phyloP scores from a whole-genome alignment of 305 asterid genomes.

The Caryopteris hybrid region DNA sequence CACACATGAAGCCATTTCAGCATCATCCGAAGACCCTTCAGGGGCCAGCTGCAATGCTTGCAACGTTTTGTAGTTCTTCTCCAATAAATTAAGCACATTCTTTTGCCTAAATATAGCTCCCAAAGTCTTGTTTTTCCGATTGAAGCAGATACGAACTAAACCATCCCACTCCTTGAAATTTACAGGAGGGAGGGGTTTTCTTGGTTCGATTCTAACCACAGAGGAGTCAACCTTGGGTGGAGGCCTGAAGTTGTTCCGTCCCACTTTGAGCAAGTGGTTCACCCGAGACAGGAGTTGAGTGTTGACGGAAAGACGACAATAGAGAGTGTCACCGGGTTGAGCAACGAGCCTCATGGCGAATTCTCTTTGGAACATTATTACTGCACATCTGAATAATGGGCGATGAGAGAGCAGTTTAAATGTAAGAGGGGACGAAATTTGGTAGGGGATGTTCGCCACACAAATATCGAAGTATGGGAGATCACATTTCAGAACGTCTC shows the following conservation, averaged over 20 bases:
- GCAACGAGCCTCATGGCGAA: constrained; percentile 98
- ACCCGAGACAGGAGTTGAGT: constrained; percentile 83
- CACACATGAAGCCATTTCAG: constrained; percentile 44
- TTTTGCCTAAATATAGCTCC: constrained; percentile 80
- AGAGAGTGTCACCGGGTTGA: constrained; percentile 81
- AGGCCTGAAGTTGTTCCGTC: constrained; percentile 89
- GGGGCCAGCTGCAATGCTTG: constrained; percentile 60
- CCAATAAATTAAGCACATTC: constrained; percentile 56
- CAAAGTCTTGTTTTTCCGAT: constrained; percentile 80
- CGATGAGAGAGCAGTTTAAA: constrained; percentile 80
- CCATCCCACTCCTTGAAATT: constrained; percentile 99
- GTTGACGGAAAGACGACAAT: constrained; percentile 91
- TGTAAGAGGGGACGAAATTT: constrained; percentile 92
- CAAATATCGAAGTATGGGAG: constrained; percentile 94
- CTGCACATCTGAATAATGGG: constrained; percentile 87
- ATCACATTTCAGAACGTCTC: constrained; percentile 91
- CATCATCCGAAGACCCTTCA: constrained; percentile 42
- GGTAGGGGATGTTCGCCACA: constrained; percentile 95
- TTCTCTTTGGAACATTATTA: constrained; percentile 93
- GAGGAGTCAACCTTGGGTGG: constrained; percentile 98
- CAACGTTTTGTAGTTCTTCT: constrained; percentile 82
- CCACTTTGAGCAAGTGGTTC: constrained; percentile 86
- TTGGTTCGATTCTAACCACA: constrained; percentile 90
- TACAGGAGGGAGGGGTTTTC: constrained; percentile 71
- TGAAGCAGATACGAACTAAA: constrained; percentile 84